Conservation (phyloP, 2,329 filamentous ascomycete genomes). For the Hymenoscyphus fraxineus region DNA sequence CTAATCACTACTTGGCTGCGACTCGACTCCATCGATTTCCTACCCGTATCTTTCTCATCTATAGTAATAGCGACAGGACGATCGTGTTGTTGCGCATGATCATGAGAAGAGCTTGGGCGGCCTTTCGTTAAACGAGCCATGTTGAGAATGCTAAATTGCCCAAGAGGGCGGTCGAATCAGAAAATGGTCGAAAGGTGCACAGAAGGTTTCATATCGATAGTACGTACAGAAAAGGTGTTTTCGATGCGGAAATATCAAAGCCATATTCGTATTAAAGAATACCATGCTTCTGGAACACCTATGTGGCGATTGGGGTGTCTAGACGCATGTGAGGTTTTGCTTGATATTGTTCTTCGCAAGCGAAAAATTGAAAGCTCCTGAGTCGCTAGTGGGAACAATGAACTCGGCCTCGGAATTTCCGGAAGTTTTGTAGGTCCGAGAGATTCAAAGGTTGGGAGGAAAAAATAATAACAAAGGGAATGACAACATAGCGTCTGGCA, state of each 20-base stretch:
- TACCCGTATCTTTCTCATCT: neutral
- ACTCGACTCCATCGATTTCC: neutral
- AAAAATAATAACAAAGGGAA: neutral
- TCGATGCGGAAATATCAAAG: neutral
- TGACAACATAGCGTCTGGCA: neutral
- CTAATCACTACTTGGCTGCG: neutral
- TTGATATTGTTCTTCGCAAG: slow-evolving; percentile 17
- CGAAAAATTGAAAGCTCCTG: neutral
- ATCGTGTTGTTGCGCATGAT: neutral
- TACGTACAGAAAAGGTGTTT: no score
- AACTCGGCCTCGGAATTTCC: neutral
- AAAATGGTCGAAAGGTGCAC: neutral
- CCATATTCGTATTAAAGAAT: neutral
- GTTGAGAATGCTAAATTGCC: neutral
- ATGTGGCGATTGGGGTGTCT: slow-evolving; percentile 10
- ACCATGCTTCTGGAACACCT: neutral
- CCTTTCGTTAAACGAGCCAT: neutral
- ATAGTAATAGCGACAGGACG: neutral
- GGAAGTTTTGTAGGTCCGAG: neutral
- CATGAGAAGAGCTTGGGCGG: neutral
- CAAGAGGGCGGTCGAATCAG: neutral
- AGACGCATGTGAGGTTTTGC: slow-evolving; percentile 3
- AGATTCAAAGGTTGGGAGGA: neutral
- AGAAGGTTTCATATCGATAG: neutral
- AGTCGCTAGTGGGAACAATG: slow-evolving; percentile 2